These are phyloP conservation scores for Triticum urartu DNA, from an alignment of 176 grass and related monocot species.

Conservation along the genomic window DNA sequence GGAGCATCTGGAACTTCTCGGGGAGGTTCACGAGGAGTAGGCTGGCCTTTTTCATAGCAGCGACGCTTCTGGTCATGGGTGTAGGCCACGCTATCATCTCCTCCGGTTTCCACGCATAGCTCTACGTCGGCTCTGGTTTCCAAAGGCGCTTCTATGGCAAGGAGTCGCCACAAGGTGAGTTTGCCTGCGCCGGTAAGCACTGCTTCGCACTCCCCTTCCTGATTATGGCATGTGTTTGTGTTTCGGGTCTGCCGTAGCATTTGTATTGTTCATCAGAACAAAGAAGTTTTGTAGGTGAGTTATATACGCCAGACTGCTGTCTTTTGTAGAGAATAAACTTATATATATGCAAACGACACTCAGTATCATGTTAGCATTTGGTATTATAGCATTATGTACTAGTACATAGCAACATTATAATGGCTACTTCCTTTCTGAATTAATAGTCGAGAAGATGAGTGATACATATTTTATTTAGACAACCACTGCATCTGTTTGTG, in stretches of 20 bases:
- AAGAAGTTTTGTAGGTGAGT: slow-evolving; percentile 59
- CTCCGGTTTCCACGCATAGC: slow-evolving; percentile 39
- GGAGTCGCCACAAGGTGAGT: slow-evolving; percentile 31
- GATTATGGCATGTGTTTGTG: slow-evolving; percentile 52
- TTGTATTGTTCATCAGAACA: slow-evolving; percentile 49
- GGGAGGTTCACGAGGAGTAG: slow-evolving; percentile 47
- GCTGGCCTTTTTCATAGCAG: slow-evolving; percentile 51
- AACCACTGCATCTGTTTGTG: too few species aligned
- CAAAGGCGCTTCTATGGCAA: slow-evolving; percentile 35
- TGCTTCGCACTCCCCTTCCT: slow-evolving; percentile 62
- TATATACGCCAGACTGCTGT: slow-evolving; percentile 34
- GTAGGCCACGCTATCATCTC: slow-evolving; percentile 51
- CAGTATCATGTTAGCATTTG: background rate
- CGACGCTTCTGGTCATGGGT: slow-evolving; percentile 52
- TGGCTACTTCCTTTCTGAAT: background rate
- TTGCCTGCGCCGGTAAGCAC: slow-evolving; percentile 37
- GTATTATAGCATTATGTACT: background rate
- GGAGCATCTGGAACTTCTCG: slow-evolving; percentile 79
- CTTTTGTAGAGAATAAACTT: background rate
- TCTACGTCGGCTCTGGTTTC: slow-evolving; percentile 66
- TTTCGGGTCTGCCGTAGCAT: slow-evolving; percentile 42
- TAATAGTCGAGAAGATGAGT: too few species aligned
- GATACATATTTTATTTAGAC: too few species aligned
- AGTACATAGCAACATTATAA: background rate
- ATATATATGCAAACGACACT: background rate